Base-by-base conservation (phyloP, 164 flowering plant species). In the Akebia trifoliata region DNA sequence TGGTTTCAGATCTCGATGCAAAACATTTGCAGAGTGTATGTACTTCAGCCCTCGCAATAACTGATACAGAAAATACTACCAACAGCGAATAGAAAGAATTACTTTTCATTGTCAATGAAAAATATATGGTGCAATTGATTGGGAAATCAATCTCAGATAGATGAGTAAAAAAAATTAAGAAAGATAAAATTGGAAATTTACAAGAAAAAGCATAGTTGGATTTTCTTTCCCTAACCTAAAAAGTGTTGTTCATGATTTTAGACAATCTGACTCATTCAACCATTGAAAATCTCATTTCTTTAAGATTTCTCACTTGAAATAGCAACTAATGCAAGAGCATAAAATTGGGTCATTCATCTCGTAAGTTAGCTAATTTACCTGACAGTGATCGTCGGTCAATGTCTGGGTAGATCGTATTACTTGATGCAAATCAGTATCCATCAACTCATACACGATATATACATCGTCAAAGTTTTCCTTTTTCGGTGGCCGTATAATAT, bases 341-440 rank as follows among this genome's bases (percentile, higher is more conserved):
- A n/a, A n/a, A n/a, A n/a, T n/a, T n/a, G n/a, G n/a, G n/a, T n/a
- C n/a, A n/a, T n/a, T n/a, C n/a, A n/a, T n/a, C n/a, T n/a, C n/a
- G 6, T 45, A 45, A 8, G 4, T 3, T 24, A 54, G n/a, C 10
- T 4, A 61, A 56, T 66, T 55, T 38, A 87, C 97, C 82, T 87
- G 97, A 72, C 81, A 85, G 57, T 90, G 97, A 65, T 90, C 95
- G 37, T 84, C 90, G 2, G 95, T 79, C 45, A 90, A 73, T 54
- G 73, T 50, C 70, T 90, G 97, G 36, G 51, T 70, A 42, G 97
- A 90, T 49, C 80, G 76, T 58, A 87, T 84, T 11, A 90, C 85
- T 63, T 90, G 95, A 67, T 90, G 84, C 25, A 90, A 75, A 72
- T 90, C 97, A 56, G 97, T 87, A 62, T 86, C 97, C 95, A 90